Evolutionary conservation across 192 early-diverging fungal genomes (phyloP).

Genomic region (Backusella tuberculispora): DNA sequence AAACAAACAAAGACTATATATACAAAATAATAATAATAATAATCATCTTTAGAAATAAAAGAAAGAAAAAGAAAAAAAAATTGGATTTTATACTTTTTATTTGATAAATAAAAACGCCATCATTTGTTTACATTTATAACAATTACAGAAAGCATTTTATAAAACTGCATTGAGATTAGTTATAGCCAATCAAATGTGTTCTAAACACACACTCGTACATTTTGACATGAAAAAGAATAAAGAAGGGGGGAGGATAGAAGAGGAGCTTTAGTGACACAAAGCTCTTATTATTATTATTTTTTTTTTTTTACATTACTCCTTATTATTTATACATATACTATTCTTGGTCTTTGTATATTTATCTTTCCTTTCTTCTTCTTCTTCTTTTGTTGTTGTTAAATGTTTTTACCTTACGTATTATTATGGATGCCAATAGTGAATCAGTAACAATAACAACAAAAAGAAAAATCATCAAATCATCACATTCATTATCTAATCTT

Average conservation of each 20-base stretch:
- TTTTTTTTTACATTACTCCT: not conserved
- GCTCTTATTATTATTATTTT: no score
- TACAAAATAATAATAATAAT: no score
- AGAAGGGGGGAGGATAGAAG: not conserved
- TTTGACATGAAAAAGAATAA: not conserved
- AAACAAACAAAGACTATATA: no score
- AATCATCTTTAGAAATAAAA: not conserved
- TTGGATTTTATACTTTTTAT: not conserved
- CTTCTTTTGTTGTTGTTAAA: not conserved
- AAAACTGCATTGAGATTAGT: not conserved
- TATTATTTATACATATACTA: slow-evolving; percentile 16
- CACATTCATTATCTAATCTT: slow-evolving; percentile 2
- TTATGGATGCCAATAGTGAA: not conserved
- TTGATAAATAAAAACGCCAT: not conserved
- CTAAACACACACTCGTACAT: not conserved
- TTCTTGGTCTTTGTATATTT: not conserved
- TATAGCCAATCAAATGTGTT: not conserved
- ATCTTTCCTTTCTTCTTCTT: not conserved
- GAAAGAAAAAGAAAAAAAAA: not conserved
- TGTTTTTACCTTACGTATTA: not conserved
- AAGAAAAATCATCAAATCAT: not conserved
- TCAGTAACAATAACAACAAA: not conserved
- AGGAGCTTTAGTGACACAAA: not conserved
- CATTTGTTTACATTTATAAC: not conserved
- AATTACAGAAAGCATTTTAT: not conserved